Evolutionary conservation across 1,139 yeast species (phyloP).

Genomic region (Geotrichum europaeum): DNA sequence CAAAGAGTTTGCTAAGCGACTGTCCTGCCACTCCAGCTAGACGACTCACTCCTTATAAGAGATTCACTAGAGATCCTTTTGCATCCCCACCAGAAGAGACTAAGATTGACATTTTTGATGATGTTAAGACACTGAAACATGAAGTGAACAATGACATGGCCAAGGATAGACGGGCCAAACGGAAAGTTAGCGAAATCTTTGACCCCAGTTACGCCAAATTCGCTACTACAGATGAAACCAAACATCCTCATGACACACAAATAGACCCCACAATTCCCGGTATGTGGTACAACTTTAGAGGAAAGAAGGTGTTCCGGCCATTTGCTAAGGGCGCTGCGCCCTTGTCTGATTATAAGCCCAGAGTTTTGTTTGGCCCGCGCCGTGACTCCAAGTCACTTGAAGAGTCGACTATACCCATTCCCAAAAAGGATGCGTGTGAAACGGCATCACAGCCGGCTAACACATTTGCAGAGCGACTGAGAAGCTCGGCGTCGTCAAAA

Average conservation of each 20-base stretch:
- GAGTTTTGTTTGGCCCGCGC: constrained; percentile 22
- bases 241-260: constrained; percentile 25
- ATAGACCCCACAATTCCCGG: constrained; percentile 28
- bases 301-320: constrained; percentile 37
- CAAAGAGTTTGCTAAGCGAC: neutral
- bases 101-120: constrained; percentile 23
- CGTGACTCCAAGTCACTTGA: constrained; percentile 14
- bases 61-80: neutral
- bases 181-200: constrained; percentile 1
- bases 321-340: constrained; percentile 26
- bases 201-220: neutral
- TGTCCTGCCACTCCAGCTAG: neutral
- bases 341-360: constrained; percentile 23
- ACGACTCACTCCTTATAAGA: neutral
- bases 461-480: constrained; percentile 2
- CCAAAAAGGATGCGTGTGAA: neutral
- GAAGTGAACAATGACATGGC: constrained; percentile 21
- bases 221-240: neutral
- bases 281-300: constrained; percentile 39
- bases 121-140: constrained; percentile 22
- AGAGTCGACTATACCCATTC: constrained; percentile 11
- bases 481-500: constrained; percentile 3
- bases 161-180: neutral
- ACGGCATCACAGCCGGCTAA: constrained; percentile 3
- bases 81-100: constrained; percentile 2